Evolutionary conservation across 192 early-diverging fungal species (phyloP), one percentile per base, ranked within the genome.

Genomic region (Entomortierella parvispora): DNA sequence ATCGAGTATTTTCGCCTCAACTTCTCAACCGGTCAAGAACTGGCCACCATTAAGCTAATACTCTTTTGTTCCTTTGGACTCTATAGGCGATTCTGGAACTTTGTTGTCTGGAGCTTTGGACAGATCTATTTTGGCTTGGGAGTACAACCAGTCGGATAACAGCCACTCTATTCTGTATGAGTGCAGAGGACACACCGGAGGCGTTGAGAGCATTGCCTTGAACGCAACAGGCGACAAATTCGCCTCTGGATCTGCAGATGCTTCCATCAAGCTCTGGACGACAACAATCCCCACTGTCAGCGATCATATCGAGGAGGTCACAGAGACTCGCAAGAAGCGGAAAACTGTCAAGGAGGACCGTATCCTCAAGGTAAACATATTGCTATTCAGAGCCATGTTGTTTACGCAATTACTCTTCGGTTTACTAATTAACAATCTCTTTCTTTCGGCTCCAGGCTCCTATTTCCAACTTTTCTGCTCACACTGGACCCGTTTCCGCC

Each of bases 191-290:
- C 95, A 97, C 72, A 90, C 92, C 52, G 93, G 85, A 40, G 88
- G 89, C 60, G 75, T 97, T 31, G 93, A 97, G 33, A 80, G 86
- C n/a, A 75, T 98, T 40, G 82, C 90, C 3, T 81, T 94, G 28
- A 87, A 87, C 67, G 44, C 71, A 1, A 68, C 71, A 14, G 80
- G 79, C 52, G 85, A 58, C 15, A 79, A 88, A 80, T 83, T 95
- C 69, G 92, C 90, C 26, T 86, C 84, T 44, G 95, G 88, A 32
- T 92, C 92, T 20, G 89, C 82, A 28, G 97, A 97, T 82, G 77
- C 88, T 17, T 85, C 89, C 1, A 87, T 99, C 64, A 86, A 90
- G 63, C 71, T 98, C 48, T 97, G 94, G 94, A 87, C 86, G 44
- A 87, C 85, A 48, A 69, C 55, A 7, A 33, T 69, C 25, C 67